Conservation (phyloP, 2,329 filamentous ascomycete genomes). For the Chaetomium strumarium region DNA sequence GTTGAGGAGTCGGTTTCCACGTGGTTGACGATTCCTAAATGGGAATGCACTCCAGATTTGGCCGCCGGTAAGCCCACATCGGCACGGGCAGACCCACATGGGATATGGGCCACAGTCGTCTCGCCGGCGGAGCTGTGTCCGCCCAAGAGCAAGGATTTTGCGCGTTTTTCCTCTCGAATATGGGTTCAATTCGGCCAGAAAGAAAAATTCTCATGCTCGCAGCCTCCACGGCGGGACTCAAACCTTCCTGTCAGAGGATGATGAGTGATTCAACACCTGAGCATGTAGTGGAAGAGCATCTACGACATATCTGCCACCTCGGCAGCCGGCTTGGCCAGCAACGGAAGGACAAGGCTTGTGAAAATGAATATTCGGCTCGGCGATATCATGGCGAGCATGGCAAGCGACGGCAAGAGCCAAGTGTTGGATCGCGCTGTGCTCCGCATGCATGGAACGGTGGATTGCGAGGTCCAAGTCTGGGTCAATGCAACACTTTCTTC, state of each 20-base stretch:
- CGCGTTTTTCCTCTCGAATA: too few species aligned
- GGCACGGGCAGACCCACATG: not conserved
- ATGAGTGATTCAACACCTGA: not conserved
- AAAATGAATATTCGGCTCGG: not conserved
- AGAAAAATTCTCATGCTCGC: not conserved
- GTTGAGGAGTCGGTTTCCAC: constrained; percentile 4
- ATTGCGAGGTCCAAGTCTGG: not conserved
- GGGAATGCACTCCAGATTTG: constrained; percentile 7
- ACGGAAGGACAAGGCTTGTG: not conserved
- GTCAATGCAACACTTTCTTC: constrained; percentile 11
- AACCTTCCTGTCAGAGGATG: not conserved
- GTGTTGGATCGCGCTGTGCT: not conserved
- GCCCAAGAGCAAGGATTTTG: too few species aligned
- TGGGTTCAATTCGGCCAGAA: too few species aligned
- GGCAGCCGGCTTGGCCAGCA: not conserved
- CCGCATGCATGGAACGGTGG: constrained; percentile 1
- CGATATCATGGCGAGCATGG: too few species aligned
- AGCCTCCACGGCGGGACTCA: not conserved
- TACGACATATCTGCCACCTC: not conserved
- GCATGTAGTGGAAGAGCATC: too few species aligned
- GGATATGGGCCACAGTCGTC: too few species aligned
- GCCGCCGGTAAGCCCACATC: not conserved
- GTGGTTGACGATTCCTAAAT: constrained; percentile 12
- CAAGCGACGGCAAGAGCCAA: not conserved
- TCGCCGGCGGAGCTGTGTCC: too few species aligned